phyloP scores from a whole-genome alignment of 768 basidiomycete genomes.

The Amanita pseudoporphyria region DNA sequence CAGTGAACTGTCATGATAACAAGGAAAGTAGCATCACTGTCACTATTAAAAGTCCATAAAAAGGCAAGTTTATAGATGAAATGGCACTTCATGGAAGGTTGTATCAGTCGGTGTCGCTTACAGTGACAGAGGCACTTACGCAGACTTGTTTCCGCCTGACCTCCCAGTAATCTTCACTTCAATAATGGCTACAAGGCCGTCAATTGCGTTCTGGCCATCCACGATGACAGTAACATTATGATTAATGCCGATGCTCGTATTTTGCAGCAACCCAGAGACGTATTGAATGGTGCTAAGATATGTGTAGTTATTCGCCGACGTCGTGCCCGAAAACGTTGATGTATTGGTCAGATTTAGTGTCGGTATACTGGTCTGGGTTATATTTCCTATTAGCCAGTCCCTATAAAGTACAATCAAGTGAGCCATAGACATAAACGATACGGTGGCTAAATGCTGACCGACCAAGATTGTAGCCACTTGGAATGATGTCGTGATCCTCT shows the following conservation, averaged over 20 bases:
- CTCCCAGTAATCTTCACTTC: conserved; percentile 51
- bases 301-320: conserved; percentile 56
- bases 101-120: not conserved
- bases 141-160: conserved; percentile 18
- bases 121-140: conserved; percentile 19
- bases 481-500: conserved; percentile 60
- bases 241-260: conserved; percentile 62
- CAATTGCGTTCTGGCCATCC: conserved; percentile 52
- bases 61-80: not conserved
- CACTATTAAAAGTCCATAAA: not conserved
- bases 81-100: not conserved
- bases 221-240: conserved; percentile 47
- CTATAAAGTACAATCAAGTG: conserved; percentile 22
- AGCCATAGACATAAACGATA: not conserved
- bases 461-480: conserved; percentile 76
- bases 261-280: conserved; percentile 58
- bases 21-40: not conserved
- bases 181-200: conserved; percentile 77
- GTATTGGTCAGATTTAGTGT: conserved; percentile 44
- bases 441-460: conserved; percentile 29
- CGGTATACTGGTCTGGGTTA: conserved; percentile 44
- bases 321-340: conserved; percentile 53
- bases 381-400: conserved; percentile 81
- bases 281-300: conserved; percentile 67
- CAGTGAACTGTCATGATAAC: not conserved